phyloP scores from a whole-genome alignment of 495 filamentous ascomycete genomes.

The Neurospora tetraspora region DNA sequence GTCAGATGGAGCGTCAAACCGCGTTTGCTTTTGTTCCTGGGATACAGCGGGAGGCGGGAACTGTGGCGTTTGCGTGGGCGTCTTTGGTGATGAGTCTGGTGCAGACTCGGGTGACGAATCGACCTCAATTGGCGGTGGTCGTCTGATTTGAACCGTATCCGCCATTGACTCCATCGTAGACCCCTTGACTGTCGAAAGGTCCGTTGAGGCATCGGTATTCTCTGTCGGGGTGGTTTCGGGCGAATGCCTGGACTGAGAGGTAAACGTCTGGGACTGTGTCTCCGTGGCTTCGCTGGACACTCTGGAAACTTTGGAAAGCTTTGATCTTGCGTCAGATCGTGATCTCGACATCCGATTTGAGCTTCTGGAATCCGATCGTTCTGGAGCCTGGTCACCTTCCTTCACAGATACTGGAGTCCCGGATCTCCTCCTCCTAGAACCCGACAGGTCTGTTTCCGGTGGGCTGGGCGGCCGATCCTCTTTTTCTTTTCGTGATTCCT shows the following conservation, averaged over 20 bases:
- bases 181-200: not conserved
- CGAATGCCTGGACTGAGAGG: not conserved
- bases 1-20: conserved; percentile 20
- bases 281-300: conserved; percentile 36
- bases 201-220: not conserved
- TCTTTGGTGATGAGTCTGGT: conserved; percentile 47
- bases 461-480: conserved; percentile 43
- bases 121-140: conserved; percentile 21
- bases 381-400: conserved; percentile 19
- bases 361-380: conserved; percentile 26
- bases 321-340: conserved; percentile 34
- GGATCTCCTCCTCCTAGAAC: conserved; percentile 26
- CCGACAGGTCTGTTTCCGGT: conserved; percentile 45
- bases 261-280: conserved; percentile 4
- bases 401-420: conserved; percentile 24
- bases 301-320: conserved; percentile 34
- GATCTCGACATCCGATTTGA: conserved; percentile 33
- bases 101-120: conserved; percentile 38
- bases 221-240: not conserved
- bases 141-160: not conserved
- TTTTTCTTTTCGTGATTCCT: conserved; percentile 28
- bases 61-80: conserved; percentile 43
- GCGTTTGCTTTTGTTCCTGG: conserved; percentile 22
- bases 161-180: conserved; percentile 15
- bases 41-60: conserved; percentile 32